Percentiles rank a stretch among this genome's conserved stretches.
phyloP scores from a whole-genome alignment of 2,329 filamentous ascomycete species.

The Lecanicillium sp. region DNA sequence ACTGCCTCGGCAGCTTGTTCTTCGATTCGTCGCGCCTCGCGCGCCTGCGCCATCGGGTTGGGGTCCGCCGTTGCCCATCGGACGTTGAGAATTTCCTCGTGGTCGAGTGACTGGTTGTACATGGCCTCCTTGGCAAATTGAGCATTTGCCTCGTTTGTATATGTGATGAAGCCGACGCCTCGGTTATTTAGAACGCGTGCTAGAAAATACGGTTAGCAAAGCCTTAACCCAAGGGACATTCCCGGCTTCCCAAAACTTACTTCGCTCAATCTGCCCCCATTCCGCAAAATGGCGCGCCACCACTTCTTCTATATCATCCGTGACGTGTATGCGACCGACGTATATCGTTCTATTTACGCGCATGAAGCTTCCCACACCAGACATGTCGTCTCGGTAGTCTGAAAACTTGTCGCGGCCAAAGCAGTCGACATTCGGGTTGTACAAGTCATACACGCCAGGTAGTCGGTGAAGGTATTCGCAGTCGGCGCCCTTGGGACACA shows the following conservation, averaged over 20 bases:
- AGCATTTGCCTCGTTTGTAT: slow-evolving; percentile 80
- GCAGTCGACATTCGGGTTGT: slow-evolving; percentile 89
- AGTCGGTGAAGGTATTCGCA: slow-evolving; percentile 91
- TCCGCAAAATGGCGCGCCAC: slow-evolving; percentile 92
- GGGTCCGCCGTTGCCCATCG: slow-evolving; percentile 96
- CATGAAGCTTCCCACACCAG: slow-evolving; percentile 89
- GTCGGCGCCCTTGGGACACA: slow-evolving; percentile 79
- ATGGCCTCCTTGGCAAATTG: slow-evolving; percentile 94
- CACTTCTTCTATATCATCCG: slow-evolving; percentile 93
- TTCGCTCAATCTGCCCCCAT: slow-evolving; percentile 88
- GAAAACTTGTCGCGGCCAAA: slow-evolving; percentile 83
- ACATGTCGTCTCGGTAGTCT: slow-evolving; percentile 96
- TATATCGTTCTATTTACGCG: slow-evolving; percentile 92
- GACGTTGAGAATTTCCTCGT: slow-evolving; percentile 89
- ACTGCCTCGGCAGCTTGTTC: slow-evolving; percentile 96
- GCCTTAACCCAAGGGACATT: neutral
- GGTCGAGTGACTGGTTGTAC: slow-evolving; percentile 87
- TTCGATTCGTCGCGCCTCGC: slow-evolving; percentile 81
- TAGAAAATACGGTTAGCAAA: slow-evolving; percentile 11
- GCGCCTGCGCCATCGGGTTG: slow-evolving; percentile 88
- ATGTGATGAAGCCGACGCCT: slow-evolving; percentile 93
- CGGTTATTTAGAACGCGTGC: slow-evolving; percentile 77
- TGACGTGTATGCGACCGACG: slow-evolving; percentile 87
- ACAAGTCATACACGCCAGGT: slow-evolving; percentile 79
- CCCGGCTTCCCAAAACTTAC: slow-evolving; percentile 21